Evolutionary conservation across 352 stramenopile species (phyloP).

Genomic region (Hyaloperonospora brassicae): DNA sequence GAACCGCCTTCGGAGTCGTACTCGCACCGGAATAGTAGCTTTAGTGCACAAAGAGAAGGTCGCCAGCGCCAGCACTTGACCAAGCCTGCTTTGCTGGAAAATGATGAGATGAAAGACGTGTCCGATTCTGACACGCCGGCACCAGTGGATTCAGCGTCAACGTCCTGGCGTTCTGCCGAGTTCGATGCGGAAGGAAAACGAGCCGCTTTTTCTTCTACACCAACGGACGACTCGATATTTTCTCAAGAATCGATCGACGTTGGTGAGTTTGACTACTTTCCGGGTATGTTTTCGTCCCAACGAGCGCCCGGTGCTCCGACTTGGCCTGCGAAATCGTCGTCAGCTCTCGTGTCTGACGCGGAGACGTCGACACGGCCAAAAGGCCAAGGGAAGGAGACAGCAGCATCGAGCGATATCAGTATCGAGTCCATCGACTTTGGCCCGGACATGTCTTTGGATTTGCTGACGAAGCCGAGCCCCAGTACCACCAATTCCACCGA

Average conservation of each 20-base stretch:
- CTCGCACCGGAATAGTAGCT: slow-evolving; percentile 24
- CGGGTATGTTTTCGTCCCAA: slow-evolving; percentile 59
- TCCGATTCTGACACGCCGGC: slow-evolving; percentile 12
- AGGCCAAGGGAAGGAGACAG: slow-evolving; percentile 13
- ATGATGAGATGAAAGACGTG: slow-evolving; percentile 37
- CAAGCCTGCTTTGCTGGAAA: slow-evolving; percentile 23
- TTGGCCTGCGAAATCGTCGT: slow-evolving; percentile 14
- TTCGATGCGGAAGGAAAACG: slow-evolving; percentile 9
- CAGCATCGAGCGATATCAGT: slow-evolving; percentile 13
- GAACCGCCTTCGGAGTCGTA: slow-evolving; percentile 39
- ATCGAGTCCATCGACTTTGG: slow-evolving; percentile 47
- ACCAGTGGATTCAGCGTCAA: slow-evolving; percentile 6
- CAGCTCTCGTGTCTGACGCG: neutral
- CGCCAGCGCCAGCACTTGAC: slow-evolving; percentile 14
- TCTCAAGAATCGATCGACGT: slow-evolving; percentile 20
- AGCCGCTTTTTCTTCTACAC: slow-evolving; percentile 13
- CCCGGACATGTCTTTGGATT: slow-evolving; percentile 24
- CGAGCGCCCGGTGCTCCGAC: slow-evolving; percentile 32
- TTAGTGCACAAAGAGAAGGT: slow-evolving; percentile 27
- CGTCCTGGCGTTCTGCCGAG: slow-evolving; percentile 2
- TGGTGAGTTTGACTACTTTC: slow-evolving; percentile 39
- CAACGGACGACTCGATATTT: slow-evolving; percentile 20
- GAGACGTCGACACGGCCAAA: slow-evolving; percentile 20
- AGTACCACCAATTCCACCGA: slow-evolving; percentile 10
- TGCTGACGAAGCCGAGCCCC: slow-evolving; percentile 37